Evolutionary conservation across 2,329 filamentous ascomycete genomes (phyloP).

Genomic region (Cercospora canescens): DNA sequence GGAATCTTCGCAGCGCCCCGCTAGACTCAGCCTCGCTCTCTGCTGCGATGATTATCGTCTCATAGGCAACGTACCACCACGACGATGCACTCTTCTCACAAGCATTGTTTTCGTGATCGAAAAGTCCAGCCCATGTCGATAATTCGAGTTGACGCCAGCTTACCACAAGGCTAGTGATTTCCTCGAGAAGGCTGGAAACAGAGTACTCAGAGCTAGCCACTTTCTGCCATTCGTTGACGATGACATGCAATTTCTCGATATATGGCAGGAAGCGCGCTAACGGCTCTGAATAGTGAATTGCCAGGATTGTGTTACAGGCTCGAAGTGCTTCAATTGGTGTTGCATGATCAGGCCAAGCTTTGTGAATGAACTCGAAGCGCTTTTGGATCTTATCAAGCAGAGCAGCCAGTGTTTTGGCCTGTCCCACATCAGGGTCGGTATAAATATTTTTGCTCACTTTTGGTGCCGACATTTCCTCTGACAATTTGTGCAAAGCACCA

Average conservation of each 20-base stretch:
- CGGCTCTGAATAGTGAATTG: constrained; percentile 76
- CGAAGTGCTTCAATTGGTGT: constrained; percentile 76
- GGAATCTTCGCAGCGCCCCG: constrained; percentile 58
- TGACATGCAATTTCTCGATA: constrained; percentile 81
- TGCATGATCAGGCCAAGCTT: constrained; percentile 70
- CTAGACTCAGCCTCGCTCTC: constrained; percentile 37
- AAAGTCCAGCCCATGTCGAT: constrained; percentile 84
- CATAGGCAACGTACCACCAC: constrained; percentile 98
- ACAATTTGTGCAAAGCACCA: constrained; percentile 6
- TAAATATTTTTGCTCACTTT: constrained; percentile 70
- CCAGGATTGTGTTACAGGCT: constrained; percentile 72
- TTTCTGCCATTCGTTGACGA: constrained; percentile 91
- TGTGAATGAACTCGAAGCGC: constrained; percentile 70
- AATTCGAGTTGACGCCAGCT: constrained; percentile 89
- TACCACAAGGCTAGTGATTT: constrained; percentile 77
- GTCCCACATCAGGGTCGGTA: constrained; percentile 71
- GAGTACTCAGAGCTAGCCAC: constrained; percentile 82
- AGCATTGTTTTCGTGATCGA: constrained; percentile 79
- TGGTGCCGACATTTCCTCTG: background rate
- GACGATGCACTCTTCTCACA: constrained; percentile 75
- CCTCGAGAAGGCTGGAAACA: constrained; percentile 69
- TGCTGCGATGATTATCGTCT: constrained; percentile 70
- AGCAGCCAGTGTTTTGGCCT: constrained; percentile 71
- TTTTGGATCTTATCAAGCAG: constrained; percentile 68
- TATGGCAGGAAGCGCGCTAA: constrained; percentile 83